phyloP scores from a whole-genome alignment of 1,284 basidiomycete species.

The Mycena sp. region DNA sequence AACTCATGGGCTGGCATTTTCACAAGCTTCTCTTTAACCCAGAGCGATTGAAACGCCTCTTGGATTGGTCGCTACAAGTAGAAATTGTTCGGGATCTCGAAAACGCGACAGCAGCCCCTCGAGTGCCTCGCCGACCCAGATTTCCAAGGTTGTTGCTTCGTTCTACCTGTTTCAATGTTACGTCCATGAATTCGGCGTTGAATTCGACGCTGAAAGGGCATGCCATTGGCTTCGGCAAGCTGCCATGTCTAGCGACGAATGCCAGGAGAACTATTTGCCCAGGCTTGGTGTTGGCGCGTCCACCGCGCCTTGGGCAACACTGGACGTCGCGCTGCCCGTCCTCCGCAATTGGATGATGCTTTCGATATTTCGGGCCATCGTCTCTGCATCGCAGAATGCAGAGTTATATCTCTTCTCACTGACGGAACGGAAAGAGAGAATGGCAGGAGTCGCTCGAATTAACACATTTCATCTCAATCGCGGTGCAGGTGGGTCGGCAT shows the following conservation, averaged over 20 bases:
- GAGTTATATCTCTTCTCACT: neutral
- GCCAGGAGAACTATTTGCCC: constrained; percentile 3
- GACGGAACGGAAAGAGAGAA: neutral
- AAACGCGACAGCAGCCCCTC: neutral
- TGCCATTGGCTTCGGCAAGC: constrained; percentile 1
- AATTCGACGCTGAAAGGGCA: neutral
- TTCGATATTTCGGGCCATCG: neutral
- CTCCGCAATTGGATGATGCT: constrained; percentile 5
- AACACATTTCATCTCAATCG: neutral
- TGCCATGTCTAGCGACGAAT: neutral
- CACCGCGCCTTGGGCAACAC: neutral
- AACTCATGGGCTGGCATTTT: neutral
- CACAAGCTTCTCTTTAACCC: neutral
- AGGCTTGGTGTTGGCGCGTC: constrained; percentile 7
- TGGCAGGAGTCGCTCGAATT: neutral
- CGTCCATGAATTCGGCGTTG: constrained; percentile 2
- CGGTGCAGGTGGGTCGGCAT: neutral
- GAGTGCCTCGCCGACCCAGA: neutral
- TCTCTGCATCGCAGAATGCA: neutral
- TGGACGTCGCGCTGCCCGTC: neutral
- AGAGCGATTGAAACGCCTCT: neutral
- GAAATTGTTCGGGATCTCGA: neutral
- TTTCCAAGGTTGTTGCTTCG: neutral
- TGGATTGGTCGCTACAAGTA: constrained; percentile 6
- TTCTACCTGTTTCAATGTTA: constrained; percentile 3